A percentile compares a stretch with the other conserved stretches of the same genome.
Conservation (phyloP, 2,329 filamentous ascomycete genomes). For the Bipolaris gigantea region DNA sequence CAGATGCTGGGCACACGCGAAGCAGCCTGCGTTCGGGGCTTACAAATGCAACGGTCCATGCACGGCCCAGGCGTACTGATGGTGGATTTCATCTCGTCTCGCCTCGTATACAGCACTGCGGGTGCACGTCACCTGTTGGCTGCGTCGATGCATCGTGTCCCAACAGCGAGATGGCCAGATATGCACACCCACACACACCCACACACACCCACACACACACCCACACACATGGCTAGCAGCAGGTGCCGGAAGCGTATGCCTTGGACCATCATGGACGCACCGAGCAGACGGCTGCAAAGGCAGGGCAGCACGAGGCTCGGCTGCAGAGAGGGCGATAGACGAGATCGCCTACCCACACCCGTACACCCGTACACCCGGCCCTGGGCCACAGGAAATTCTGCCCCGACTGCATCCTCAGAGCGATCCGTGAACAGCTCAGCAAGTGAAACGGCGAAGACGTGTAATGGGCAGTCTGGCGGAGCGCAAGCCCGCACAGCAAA, state of each 20-base stretch:
- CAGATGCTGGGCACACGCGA: not conserved
- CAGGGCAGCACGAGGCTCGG: not conserved
- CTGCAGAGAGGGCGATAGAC: conserved; percentile 1
- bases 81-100: not conserved
- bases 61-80: not conserved
- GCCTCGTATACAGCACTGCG: not conserved
- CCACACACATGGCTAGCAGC: too few species aligned
- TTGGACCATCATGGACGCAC: not conserved
- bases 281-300: not conserved
- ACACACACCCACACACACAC: too few species aligned
- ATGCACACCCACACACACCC: too few species aligned
- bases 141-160: not conserved
- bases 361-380: not conserved
- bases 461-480: conserved; percentile 1
- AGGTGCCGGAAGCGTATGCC: too few species aligned
- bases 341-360: conserved; percentile 3
- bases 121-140: not conserved
- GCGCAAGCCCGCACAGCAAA: conserved; percentile 8
- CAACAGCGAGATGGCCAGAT: too few species aligned
- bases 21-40: not conserved
- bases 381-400: conserved; percentile 10
- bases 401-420: not conserved
- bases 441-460: conserved; percentile 3
- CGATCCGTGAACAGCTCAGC: conserved; percentile 2
- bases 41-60: conserved; percentile 6